Evolutionary conservation across 331 rosid species (phyloP), one percentile per base, ranked within the genome.

Genomic region (Quercus phellos): DNA sequence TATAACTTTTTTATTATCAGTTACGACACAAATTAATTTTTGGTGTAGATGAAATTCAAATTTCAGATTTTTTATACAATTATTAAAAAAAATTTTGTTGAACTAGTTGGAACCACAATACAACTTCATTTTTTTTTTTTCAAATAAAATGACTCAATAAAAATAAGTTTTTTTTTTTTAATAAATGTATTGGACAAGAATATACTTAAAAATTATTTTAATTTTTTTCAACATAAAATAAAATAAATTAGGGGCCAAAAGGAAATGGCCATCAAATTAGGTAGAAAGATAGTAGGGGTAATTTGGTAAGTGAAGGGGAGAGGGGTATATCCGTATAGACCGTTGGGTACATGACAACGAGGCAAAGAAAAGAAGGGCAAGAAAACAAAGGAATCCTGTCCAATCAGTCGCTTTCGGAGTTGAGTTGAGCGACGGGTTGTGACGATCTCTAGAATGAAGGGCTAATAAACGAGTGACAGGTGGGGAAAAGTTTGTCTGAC

Each of bases 361-460:
- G 80, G 82, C 82, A 54, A 27, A 16, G 24, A 53, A 46, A 5
- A 29, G 34, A 30, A n/a, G 0, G 21, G n/a, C 13, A 46, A 46
- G 19, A 21, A 55, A 27, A 9, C 77, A 74, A 86, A 27, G 77
- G 87, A 75, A 72, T 83, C 84, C 46, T 55, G 77, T 83, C 84
- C 82, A 72, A 80, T 53, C 83, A 60, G 70, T 82, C 77, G 82
- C 73, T 73, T 16, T 78, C 84, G 32, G 51, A 21, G 30, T 55
- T 24, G 51, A 32, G 42, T 55, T 24, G 58, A 32, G 53, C 56
- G 27, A 79, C 72, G 34, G 51, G 18, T 17, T 38, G 43, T 54
- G 17, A 61, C 29, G 14, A n/a, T 19, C 74, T 34, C 63, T 17
- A 27, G 76, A 77, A 43, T 64, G 29, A 60, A 60, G 6, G 50